Percentiles rank a stretch among this genome's conserved stretches.
phyloP scores from a whole-genome alignment of 306 rosid genomes.

The Dalbergia oliveri region DNA sequence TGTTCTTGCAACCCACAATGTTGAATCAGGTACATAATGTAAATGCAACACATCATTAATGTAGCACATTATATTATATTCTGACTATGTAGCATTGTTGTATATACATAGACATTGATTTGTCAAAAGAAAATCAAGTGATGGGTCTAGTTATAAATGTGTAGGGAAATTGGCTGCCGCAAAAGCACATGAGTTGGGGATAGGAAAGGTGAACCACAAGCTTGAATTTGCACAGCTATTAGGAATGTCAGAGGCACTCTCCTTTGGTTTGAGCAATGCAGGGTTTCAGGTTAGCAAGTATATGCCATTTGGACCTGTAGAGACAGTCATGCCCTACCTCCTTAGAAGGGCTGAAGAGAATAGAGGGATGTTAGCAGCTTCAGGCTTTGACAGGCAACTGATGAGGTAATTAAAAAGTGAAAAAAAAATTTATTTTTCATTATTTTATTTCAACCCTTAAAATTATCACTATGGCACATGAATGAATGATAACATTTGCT shows the following conservation, averaged over 20 bases:
- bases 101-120: too few relatives aligned
- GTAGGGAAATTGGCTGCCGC: conserved; percentile 79
- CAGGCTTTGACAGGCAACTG: conserved; percentile 71
- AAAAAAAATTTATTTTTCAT: neutral
- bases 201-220: conserved; percentile 73
- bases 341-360: conserved; percentile 94
- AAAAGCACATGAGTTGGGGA: conserved; percentile 80
- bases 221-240: conserved; percentile 88
- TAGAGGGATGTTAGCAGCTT: conserved; percentile 79
- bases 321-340: conserved; percentile 84
- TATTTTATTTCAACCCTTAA: neutral
- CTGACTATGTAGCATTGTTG: too few relatives aligned
- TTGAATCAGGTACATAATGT: conserved; percentile 76
- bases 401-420: conserved; percentile 57
- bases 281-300: conserved; percentile 98
- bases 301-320: conserved; percentile 91
- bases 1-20: conserved; percentile 88
- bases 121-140: too few relatives aligned
- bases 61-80: neutral
- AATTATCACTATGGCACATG: neutral
- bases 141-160: neutral
- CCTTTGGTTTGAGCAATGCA: conserved; percentile 82
- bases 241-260: conserved; percentile 93
- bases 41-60: too few relatives aligned
- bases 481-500: conserved; percentile 23